Base-by-base conservation (phyloP, 306 rosid genomes). In the Acacia confusa region DNA sequence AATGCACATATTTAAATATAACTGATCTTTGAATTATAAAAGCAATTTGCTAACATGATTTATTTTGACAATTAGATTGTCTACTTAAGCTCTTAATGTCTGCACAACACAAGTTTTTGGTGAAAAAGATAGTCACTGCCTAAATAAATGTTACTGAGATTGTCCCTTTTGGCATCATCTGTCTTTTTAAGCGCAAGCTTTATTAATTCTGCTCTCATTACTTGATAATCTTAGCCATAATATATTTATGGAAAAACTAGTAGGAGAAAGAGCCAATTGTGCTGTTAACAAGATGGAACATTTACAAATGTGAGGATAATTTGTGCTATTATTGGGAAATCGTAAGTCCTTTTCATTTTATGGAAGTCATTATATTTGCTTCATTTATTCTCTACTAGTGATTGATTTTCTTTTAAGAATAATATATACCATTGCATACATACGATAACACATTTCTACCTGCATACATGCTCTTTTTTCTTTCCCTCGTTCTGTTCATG, bases 401-500 rank as follows among this genome's bases (percentile, higher is more conserved):
- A n/a, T 82, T 72, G 34, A 36, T 45, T 65, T 72, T 73, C 66
- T 58, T 72, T 66, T 70, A 79, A 80, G 55, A 80, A 47, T 73
- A 58, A 40, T 47, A 74, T 71, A 68, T 52, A 50, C 43, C 17
- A 72, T n/a, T 72, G 65, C 70, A 28, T 28, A 1, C 53, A 58
- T 65, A 25, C 41, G 11, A 30, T 68, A 8, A 7, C 73, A 38
- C 30, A n/a, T 19, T 38, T 16, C 20, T 19, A 40, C 28, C 22
- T 4, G 24, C 3, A 4, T 40, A 22, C 53, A 13, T 70, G 73
- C 41, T 67, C 68, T 73, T 84, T 55, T 68, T 72, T 81, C 34
- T 78, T 25, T 70, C 28, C 20, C 64, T 74, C 66, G 1, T 82
- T n/a, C 48, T 73, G 57, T 81, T 82, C 74, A 67, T 14, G 52